Conservation (phyloP, 2,329 filamentous ascomycete genomes). For the Alternaria sp. region DNA sequence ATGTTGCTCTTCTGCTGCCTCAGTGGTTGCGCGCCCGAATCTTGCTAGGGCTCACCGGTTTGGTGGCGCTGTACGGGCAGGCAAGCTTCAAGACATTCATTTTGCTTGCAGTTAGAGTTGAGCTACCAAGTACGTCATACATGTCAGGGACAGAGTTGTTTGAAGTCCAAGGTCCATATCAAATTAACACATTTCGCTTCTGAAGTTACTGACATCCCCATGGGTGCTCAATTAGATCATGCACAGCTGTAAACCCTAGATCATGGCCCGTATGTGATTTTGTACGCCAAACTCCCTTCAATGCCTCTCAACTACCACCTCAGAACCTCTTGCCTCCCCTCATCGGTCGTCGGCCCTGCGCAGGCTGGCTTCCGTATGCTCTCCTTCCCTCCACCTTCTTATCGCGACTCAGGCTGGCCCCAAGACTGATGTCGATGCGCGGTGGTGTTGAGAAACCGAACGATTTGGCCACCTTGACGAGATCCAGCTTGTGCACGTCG, state of each 20-base stretch:
- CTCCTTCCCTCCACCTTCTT: slow-evolving; percentile 69
- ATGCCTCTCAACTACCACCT: slow-evolving; percentile 8
- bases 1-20: neutral
- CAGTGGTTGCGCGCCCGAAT: slow-evolving; percentile 1
- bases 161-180: neutral
- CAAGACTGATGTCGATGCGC: slow-evolving; percentile 78
- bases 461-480: slow-evolving; percentile 82
- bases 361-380: slow-evolving; percentile 80
- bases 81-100: neutral
- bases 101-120: neutral
- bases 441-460: slow-evolving; percentile 82
- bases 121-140: neutral
- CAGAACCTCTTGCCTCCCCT: slow-evolving; percentile 50
- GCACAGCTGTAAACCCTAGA: neutral
- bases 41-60: slow-evolving; percentile 12
- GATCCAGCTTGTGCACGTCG: slow-evolving; percentile 80
- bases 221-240: slow-evolving; percentile 1
- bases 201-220: neutral
- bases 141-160: neutral
- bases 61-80: neutral
- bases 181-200: neutral
- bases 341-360: slow-evolving; percentile 61
- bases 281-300: slow-evolving; percentile 20
- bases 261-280: slow-evolving; percentile 4
- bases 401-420: slow-evolving; percentile 76